Percentiles rank a stretch among this genome's conserved stretches.
Conservation (phyloP, 1,284 basidiomycete genomes). For the Trichosporon ovoides region DNA sequence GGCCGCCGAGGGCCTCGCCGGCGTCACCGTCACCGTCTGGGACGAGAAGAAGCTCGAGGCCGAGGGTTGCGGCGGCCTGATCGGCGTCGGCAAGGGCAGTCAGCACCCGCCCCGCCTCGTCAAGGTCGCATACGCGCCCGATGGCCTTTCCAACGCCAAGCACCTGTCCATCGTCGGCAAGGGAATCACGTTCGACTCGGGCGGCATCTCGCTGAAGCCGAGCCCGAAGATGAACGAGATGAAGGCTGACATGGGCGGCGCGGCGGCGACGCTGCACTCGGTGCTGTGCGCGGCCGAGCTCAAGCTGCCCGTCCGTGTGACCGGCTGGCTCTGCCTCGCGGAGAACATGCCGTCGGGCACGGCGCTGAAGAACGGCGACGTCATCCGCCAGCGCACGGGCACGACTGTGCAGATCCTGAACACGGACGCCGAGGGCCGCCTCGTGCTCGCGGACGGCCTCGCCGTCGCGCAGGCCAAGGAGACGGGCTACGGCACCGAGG, state of each 20-base stretch:
- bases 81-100: slow-evolving; percentile 19
- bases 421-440: slow-evolving; percentile 22
- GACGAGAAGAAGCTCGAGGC: slow-evolving; percentile 15
- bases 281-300: slow-evolving; percentile 20
- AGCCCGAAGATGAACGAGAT: slow-evolving; percentile 19
- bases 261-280: slow-evolving; percentile 16
- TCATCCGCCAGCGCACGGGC: slow-evolving; percentile 19
- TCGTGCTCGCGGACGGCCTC: slow-evolving; percentile 22
- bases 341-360: slow-evolving; percentile 22
- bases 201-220: slow-evolving; percentile 20
- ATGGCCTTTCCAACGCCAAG: slow-evolving; percentile 7
- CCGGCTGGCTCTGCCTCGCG: slow-evolving; percentile 19
- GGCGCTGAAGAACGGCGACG: slow-evolving; percentile 18
- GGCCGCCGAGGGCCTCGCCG: slow-evolving; percentile 5
- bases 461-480: slow-evolving; percentile 12
- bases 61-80: slow-evolving; percentile 12
- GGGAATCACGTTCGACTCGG: slow-evolving; percentile 22
- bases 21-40: slow-evolving; percentile 17
- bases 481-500: slow-evolving; percentile 21
- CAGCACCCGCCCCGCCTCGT: slow-evolving; percentile 14
- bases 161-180: slow-evolving; percentile 21
- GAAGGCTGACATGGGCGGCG: slow-evolving; percentile 24
- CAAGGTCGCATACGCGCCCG: slow-evolving; percentile 15
- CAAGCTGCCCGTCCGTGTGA: slow-evolving; percentile 13
- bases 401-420: slow-evolving; percentile 19